A percentile compares a stretch with the other conserved stretches of the same genome.
These are phyloP conservation scores for Grosmannia serpens DNA, from an alignment of 2,329 filamentous ascomycete species.

Conservation along the genomic window DNA sequence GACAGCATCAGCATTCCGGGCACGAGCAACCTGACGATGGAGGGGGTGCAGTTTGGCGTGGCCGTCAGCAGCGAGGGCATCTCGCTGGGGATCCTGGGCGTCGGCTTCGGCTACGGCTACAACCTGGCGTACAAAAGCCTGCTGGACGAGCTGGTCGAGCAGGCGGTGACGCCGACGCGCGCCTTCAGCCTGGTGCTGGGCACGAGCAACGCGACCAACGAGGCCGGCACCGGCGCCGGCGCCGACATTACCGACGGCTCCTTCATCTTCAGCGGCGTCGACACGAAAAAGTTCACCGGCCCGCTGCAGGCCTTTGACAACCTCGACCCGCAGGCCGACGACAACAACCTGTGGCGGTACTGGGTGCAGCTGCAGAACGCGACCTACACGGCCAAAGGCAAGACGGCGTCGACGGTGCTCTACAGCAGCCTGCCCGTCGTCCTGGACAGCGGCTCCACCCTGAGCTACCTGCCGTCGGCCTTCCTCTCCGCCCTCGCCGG, in stretches of 20 bases:
- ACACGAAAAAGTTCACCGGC: constrained; percentile 32
- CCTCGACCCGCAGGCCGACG: constrained; percentile 17
- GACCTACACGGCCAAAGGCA: constrained; percentile 20
- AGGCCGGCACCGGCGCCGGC: constrained; percentile 6
- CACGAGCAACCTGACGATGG: constrained; percentile 22
- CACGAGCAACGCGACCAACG: constrained; percentile 9
- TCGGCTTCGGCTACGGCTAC: constrained; percentile 45
- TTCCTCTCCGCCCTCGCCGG: constrained; percentile 35
- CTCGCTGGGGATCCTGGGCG: constrained; percentile 51
- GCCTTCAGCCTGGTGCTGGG: constrained; percentile 24
- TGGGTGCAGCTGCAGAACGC: constrained; percentile 30
- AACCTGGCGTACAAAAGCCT: constrained; percentile 31
- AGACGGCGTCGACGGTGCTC: constrained; percentile 11
- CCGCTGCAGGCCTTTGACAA: constrained; percentile 19
- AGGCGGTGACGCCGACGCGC: constrained; percentile 32
- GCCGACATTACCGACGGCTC: constrained; percentile 14
- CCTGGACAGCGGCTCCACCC: constrained; percentile 55
- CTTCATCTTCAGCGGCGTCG: constrained; percentile 33
- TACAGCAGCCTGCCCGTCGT: constrained; percentile 33
- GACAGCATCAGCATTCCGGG: constrained; percentile 25
- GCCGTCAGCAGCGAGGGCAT: constrained; percentile 34
- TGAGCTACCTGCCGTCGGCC: constrained; percentile 52
- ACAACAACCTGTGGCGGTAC: constrained; percentile 19
- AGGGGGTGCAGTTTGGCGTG: constrained; percentile 47
- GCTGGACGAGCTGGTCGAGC: constrained; percentile 31